Evolutionary conservation across 2,329 filamentous ascomycete species (phyloP), one percentile per base, ranked within the genome.

Genomic region (Celoporthe dispersa): DNA sequence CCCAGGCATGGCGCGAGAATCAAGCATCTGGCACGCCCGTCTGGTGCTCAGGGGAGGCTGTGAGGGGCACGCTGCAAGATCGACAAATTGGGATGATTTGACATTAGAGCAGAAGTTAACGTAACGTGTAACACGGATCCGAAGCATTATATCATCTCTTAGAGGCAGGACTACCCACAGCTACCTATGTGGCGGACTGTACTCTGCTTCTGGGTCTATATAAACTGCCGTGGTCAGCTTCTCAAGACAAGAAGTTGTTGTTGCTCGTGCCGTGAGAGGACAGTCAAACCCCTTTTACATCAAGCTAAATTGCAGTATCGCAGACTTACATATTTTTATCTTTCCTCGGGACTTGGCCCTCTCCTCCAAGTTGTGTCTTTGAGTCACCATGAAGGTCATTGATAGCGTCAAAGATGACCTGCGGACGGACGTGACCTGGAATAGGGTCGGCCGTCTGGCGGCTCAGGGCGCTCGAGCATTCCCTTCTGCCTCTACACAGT

Each of bases 401-500:
- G 72, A 75, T 25, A 73, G 69, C 22, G 68, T 70, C 37, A 77
- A 78, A 72, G 71, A 79, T 19, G 78, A 81, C 68, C 64, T 82
- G 14, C 74, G 74, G 67, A 81, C 78, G 11, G 81, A 83, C 65
- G 77, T 78, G 44, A 82, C 79, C 51, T 78, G 81, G 70, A 79
- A 78, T 33, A 75, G 77, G 64, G 77, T 76, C 7, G 76, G 75
- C 35, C 74, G 76, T 2, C 78, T 81, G 25, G 73, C 78, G 59
- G 72, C 69, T 41, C 71, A 72, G 7, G 76, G 77, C n/a, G 77
- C 77, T 11, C 73, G 71, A 41, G 78, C 77, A n/a, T 73, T 89
- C 0, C 88, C 89, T 0, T 83, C 84, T 2, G 85, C 84, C 11
- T 80, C 87, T 1, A 81, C 78, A 6, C 83, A 88, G 64, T 91